Percentiles rank a stretch among this genome's conserved stretches.
Evolutionary conservation across 805 yeast genomes (phyloP).

Genomic region (Sugiyamaella boreocaroliniensis): DNA sequence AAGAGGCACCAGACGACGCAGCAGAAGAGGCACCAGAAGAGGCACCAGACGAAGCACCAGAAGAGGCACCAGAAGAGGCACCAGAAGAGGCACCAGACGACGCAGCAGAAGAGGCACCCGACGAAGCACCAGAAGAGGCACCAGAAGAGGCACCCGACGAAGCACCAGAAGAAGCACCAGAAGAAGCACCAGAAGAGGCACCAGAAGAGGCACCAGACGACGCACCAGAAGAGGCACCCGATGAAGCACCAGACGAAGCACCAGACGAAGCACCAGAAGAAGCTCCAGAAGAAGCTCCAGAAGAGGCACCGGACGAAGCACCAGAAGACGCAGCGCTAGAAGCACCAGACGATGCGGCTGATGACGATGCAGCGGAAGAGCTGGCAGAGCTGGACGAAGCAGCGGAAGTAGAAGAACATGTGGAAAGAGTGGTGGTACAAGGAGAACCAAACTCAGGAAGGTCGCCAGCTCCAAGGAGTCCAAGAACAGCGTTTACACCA

Average conservation of each 20-base stretch:
- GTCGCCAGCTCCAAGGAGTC: not conserved
- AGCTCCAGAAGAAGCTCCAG: not conserved
- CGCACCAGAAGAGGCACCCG: not conserved
- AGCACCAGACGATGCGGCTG: not conserved
- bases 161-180: slow-evolving; percentile 1
- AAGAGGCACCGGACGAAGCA: not conserved
- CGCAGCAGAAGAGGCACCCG: no score
- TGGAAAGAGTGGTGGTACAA: not conserved
- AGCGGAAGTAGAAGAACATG: not conserved
- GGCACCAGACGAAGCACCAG: no score
- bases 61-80: no score
- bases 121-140: not conserved
- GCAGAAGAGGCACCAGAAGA: no score
- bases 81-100: no score
- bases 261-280: slow-evolving; percentile 1
- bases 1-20: no score
- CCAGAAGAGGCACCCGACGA: not conserved
- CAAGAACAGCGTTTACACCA: not conserved
- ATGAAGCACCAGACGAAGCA: not conserved
- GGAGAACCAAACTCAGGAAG: not conserved
- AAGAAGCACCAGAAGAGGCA: not conserved
- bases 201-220: slow-evolving; percentile 1
- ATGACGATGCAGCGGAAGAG: not conserved
- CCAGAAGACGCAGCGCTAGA: not conserved
- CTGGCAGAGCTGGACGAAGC: slow-evolving; percentile 1